Evolutionary conservation across 192 early-diverging fungal genomes (phyloP).

Genomic region (Coemansia sp.): DNA sequence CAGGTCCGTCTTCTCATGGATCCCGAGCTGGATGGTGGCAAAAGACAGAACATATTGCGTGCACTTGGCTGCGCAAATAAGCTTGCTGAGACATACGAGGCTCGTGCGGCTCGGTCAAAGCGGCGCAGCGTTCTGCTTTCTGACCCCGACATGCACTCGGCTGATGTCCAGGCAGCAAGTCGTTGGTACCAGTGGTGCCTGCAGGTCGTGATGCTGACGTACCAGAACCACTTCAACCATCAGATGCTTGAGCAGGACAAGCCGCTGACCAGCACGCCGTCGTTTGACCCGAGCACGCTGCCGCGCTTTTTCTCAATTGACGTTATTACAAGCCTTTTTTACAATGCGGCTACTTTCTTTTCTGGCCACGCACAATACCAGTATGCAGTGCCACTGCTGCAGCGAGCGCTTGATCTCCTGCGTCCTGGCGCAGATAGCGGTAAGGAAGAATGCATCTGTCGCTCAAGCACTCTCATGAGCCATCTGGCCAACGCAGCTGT

Average conservation of each 20-base stretch:
- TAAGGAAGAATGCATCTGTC: constrained; percentile 27
- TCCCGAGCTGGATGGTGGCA: constrained; percentile 7
- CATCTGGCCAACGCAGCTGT: constrained; percentile 47
- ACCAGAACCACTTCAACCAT: constrained; percentile 48
- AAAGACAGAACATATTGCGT: constrained; percentile 31
- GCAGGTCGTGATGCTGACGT: constrained; percentile 48
- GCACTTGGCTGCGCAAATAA: constrained; percentile 48
- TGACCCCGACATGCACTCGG: constrained; percentile 15
- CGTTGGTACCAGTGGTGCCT: constrained; percentile 55
- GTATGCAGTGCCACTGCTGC: constrained; percentile 44
- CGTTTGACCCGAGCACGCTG: constrained; percentile 46
- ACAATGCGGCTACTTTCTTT: constrained; percentile 50
- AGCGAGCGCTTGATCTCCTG: constrained; percentile 49
- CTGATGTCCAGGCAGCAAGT: constrained; percentile 29
- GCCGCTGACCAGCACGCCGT: constrained; percentile 25
- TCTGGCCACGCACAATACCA: constrained; percentile 24
- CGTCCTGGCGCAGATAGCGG: constrained; percentile 26
- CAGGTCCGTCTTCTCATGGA: constrained; percentile 34
- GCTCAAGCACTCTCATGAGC: constrained; percentile 49
- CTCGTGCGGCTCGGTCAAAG: constrained; percentile 32
- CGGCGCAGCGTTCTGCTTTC: constrained; percentile 39
- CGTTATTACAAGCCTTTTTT: constrained; percentile 45
- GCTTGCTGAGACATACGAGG: constrained; percentile 48
- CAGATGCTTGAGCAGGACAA: constrained; percentile 24
- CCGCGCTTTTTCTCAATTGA: constrained; percentile 39